Evolutionary conservation across 805 yeast genomes (phyloP).

Genomic region (Jamesozyma lodderae): DNA sequence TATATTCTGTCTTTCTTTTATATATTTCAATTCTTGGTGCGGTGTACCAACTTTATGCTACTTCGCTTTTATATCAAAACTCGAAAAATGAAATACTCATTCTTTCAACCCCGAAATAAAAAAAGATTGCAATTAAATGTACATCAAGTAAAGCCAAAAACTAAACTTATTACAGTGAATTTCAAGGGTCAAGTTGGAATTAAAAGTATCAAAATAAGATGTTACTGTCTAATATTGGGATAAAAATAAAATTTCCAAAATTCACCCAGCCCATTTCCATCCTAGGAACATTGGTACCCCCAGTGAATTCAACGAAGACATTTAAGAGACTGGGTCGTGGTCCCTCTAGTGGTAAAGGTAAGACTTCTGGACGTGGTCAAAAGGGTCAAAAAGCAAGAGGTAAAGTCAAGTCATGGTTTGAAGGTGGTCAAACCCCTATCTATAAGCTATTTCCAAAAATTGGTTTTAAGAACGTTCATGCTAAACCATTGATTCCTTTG

Average conservation of each 20-base stretch:
- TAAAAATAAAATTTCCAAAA: constrained; percentile 1
- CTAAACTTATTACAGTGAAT: too few species aligned
- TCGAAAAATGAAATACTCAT: too few species aligned
- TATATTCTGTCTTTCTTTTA: too few species aligned
- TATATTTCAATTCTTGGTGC: too few species aligned
- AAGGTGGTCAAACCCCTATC: constrained; percentile 98
- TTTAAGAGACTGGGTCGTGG: constrained; percentile 89
- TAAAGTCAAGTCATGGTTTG: constrained; percentile 84
- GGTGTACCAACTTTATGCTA: too few species aligned
- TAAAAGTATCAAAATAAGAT: too few species aligned
- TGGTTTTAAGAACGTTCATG: constrained; percentile 69
- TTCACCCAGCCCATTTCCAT: constrained; percentile 13
- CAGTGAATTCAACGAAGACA: constrained; percentile 49
- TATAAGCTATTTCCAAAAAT: constrained; percentile 76
- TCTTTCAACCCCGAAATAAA: too few species aligned
- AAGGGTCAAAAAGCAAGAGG: constrained; percentile 98
- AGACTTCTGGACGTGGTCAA: constrained; percentile 94
- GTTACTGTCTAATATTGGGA: constrained; percentile 1
- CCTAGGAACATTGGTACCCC: constrained; percentile 49
- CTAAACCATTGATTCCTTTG: constrained; percentile 44
- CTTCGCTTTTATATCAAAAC: too few species aligned
- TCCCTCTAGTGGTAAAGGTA: constrained; percentile 86
- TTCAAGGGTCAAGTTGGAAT: too few species aligned
- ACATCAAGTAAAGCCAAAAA: too few species aligned
- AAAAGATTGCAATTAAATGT: too few species aligned